Percentiles rank a stretch among this genome's conserved stretches.
Conservation (phyloP, 2,329 filamentous ascomycete species). For the Xylaria sp. region DNA sequence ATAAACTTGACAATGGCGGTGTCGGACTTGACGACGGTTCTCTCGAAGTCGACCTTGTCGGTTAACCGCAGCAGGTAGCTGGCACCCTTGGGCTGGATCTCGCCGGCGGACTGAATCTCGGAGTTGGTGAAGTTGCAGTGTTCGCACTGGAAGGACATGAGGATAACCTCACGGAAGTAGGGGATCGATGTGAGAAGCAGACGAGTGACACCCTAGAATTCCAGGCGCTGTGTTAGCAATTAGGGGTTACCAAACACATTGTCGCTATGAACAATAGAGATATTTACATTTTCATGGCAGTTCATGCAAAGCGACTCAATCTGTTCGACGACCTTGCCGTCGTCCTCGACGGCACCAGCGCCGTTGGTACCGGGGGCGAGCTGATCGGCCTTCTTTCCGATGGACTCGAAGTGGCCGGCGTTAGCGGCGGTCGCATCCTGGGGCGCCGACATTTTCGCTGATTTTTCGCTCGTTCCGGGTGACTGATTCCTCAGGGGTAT, state of each 20-base stretch:
- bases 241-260: background rate
- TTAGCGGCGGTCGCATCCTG: slow-evolving; percentile 34
- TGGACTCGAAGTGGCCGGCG: slow-evolving; percentile 51
- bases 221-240: slow-evolving; percentile 10
- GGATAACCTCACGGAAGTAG: slow-evolving; percentile 94
- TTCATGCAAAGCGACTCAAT: slow-evolving; percentile 83
- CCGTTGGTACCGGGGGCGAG: slow-evolving; percentile 39
- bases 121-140: slow-evolving; percentile 88
- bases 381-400: slow-evolving; percentile 56
- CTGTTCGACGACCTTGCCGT: slow-evolving; percentile 56
- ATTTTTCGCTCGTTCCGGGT: background rate
- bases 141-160: slow-evolving; percentile 93
- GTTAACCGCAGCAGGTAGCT: slow-evolving; percentile 81
- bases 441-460: slow-evolving; percentile 40
- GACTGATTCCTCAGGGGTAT: background rate
- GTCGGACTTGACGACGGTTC: slow-evolving; percentile 91
- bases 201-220: slow-evolving; percentile 66
- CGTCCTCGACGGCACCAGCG: slow-evolving; percentile 28
- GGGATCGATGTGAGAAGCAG: slow-evolving; percentile 89
- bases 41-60: slow-evolving; percentile 65
- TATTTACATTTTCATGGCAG: slow-evolving; percentile 67
- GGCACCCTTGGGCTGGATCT: slow-evolving; percentile 82
- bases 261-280: background rate
- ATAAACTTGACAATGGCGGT: slow-evolving; percentile 80
- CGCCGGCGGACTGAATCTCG: slow-evolving; percentile 86